Conservation (phyloP, 352 stramenopile genomes). For the Phytophthora fragariaefolia region DNA sequence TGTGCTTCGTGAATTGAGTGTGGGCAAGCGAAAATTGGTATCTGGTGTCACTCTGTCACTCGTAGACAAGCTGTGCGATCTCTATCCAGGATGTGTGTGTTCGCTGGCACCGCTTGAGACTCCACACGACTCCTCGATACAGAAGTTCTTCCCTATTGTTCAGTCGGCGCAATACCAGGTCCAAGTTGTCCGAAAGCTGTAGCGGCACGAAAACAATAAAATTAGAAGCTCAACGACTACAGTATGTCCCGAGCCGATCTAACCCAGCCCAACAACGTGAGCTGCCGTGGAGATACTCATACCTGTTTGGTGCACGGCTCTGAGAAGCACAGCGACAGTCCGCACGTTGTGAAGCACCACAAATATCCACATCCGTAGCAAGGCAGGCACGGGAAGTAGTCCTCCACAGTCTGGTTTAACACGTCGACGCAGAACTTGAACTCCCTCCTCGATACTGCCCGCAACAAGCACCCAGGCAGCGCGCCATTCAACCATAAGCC, state of each 20-base stretch:
- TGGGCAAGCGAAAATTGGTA: conserved; percentile 16
- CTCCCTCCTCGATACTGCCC: conserved; percentile 67
- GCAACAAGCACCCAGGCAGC: conserved; percentile 9
- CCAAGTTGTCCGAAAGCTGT: conserved; percentile 68
- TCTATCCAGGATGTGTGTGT: conserved; percentile 74
- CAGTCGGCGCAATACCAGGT: conserved; percentile 64
- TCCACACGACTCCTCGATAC: conserved; percentile 73
- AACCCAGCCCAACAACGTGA: neutral
- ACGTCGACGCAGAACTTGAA: conserved; percentile 81
- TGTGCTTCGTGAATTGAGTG: conserved; percentile 8
- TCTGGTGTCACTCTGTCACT: conserved; percentile 32
- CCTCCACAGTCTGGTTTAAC: conserved; percentile 76
- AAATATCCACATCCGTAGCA: conserved; percentile 76
- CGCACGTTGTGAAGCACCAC: conserved; percentile 68
- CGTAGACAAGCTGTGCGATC: conserved; percentile 72
- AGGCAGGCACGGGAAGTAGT: conserved; percentile 78
- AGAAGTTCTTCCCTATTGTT: conserved; percentile 79
- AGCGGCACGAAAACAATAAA: neutral
- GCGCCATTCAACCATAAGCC: conserved; percentile 2
- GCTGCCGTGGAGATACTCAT: neutral
- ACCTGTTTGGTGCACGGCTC: conserved; percentile 80
- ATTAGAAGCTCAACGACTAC: neutral
- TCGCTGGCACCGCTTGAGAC: conserved; percentile 51
- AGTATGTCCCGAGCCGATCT: no score
- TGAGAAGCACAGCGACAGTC: conserved; percentile 61